Evolutionary conservation across 805 yeast genomes (phyloP).

Genomic region (Candida silvicultrix): DNA sequence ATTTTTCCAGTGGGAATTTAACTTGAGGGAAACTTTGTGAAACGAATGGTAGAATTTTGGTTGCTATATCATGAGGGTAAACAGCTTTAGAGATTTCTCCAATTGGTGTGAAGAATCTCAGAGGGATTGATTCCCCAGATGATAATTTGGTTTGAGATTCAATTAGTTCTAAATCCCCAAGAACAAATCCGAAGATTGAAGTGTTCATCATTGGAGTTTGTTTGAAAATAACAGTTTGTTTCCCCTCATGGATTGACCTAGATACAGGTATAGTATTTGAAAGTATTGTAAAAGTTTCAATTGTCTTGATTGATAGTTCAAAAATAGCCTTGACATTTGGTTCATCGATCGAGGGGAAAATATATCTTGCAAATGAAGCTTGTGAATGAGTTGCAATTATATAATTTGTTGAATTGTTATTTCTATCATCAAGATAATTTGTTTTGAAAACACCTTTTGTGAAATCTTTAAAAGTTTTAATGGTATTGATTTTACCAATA

Average conservation of each 20-base stretch:
- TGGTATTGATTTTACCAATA: slow-evolving; percentile 44
- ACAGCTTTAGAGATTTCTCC: slow-evolving; percentile 43
- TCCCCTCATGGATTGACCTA: slow-evolving; percentile 15
- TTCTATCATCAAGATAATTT: slow-evolving; percentile 45
- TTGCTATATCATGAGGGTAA: slow-evolving; percentile 43
- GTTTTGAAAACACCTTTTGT: slow-evolving; percentile 68
- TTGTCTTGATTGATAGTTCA: slow-evolving; percentile 41
- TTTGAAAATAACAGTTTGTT: slow-evolving; percentile 37
- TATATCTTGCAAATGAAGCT: slow-evolving; percentile 54
- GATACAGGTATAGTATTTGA: slow-evolving; percentile 39
- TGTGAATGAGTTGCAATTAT: slow-evolving; percentile 69
- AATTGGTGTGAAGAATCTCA: slow-evolving; percentile 48
- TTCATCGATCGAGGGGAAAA: slow-evolving; percentile 71
- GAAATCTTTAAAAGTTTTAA: slow-evolving; percentile 45
- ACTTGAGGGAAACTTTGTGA: slow-evolving; percentile 38
- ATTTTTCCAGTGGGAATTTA: slow-evolving; percentile 51
- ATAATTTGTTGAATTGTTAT: slow-evolving; percentile 43
- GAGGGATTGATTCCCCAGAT: slow-evolving; percentile 28
- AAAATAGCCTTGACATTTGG: slow-evolving; percentile 46
- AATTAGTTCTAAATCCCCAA: slow-evolving; percentile 60
- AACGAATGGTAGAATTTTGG: slow-evolving; percentile 38
- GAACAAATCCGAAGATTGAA: slow-evolving; percentile 59
- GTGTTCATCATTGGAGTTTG: slow-evolving; percentile 54
- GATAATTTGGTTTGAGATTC: slow-evolving; percentile 27
- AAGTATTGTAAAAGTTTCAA: slow-evolving; percentile 38